A percentile compares a stretch with the other conserved stretches of the same genome.
Conservation (phyloP, 164 flowering plant genomes). For the Magnolia sinica region DNA sequence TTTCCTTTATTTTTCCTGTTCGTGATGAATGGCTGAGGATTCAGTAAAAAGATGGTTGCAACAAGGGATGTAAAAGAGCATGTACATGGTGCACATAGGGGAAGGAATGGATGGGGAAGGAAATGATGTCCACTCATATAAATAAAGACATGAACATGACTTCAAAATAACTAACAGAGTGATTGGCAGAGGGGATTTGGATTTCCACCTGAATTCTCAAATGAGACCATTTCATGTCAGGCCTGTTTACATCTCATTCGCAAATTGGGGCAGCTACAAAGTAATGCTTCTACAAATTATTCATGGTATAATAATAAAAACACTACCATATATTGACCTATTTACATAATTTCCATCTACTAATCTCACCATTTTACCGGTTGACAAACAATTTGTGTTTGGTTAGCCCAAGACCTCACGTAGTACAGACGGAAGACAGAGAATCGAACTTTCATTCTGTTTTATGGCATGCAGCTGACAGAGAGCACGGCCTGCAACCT, state of each 20-base stretch:
- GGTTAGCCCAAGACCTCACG: slow-evolving; percentile 22
- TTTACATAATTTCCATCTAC: not conserved
- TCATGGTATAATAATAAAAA: too few relatives aligned
- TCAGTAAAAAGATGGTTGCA: not conserved
- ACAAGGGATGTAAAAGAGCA: too few relatives aligned
- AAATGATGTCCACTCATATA: too few relatives aligned
- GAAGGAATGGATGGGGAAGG: too few relatives aligned
- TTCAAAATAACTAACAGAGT: too few relatives aligned
- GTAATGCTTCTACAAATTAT: not conserved
- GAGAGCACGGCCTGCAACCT: slow-evolving; percentile 73
- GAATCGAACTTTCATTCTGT: slow-evolving; percentile 24
- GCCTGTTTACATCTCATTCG: not conserved
- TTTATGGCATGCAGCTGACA: slow-evolving; percentile 26
- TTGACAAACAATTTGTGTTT: too few relatives aligned
- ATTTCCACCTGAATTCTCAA: too few relatives aligned
- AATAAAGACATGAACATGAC: too few relatives aligned
- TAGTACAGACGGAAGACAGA: slow-evolving; percentile 40
- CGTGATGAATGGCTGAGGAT: not conserved
- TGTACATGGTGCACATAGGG: too few relatives aligned
- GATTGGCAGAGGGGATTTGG: too few relatives aligned
- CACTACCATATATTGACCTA: too few relatives aligned
- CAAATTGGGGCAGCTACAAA: not conserved
- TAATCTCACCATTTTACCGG: not conserved
- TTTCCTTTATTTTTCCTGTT: not conserved
- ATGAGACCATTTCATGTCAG: not conserved